A percentile compares a stretch with the other conserved stretches of the same genome.
Conservation (phyloP, 2,329 filamentous ascomycete genomes). For the Alternaria consortialis region DNA sequence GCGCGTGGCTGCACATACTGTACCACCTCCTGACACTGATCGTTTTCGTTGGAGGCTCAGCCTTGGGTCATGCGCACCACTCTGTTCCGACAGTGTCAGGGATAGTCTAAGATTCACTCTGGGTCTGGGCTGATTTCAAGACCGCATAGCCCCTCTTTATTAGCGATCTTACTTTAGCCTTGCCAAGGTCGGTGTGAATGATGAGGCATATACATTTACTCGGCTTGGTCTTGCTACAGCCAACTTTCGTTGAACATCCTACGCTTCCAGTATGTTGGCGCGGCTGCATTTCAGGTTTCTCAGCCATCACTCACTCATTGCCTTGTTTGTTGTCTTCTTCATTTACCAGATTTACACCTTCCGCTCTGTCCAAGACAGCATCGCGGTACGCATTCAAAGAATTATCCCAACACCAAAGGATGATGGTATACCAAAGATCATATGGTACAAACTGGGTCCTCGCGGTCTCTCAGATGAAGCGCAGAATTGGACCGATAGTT, state of each 20-base stretch:
- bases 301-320: constrained; percentile 3
- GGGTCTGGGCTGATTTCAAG: not conserved
- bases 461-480: constrained; percentile 45
- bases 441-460: constrained; percentile 54
- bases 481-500: constrained; percentile 43
- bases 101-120: not conserved
- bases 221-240: not conserved
- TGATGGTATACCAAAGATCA: constrained; percentile 40
- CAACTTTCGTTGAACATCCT: not conserved
- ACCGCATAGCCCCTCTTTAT: not conserved
- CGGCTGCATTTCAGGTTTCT: not conserved
- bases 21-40: not conserved
- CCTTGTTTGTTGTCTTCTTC: not conserved
- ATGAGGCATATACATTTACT: not conserved
- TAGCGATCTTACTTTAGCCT: not conserved
- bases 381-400: not conserved
- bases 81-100: not conserved
- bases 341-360: constrained; percentile 6
- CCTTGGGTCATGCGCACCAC: not conserved
- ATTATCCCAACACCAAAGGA: not conserved
- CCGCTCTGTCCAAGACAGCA: not conserved
- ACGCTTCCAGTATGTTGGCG: not conserved
- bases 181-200: not conserved
- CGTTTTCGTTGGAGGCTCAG: not conserved
- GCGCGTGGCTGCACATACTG: not conserved